Conservation (phyloP, 371 early-diverging fungal genomes). For the Saksenaea vasiformis region DNA sequence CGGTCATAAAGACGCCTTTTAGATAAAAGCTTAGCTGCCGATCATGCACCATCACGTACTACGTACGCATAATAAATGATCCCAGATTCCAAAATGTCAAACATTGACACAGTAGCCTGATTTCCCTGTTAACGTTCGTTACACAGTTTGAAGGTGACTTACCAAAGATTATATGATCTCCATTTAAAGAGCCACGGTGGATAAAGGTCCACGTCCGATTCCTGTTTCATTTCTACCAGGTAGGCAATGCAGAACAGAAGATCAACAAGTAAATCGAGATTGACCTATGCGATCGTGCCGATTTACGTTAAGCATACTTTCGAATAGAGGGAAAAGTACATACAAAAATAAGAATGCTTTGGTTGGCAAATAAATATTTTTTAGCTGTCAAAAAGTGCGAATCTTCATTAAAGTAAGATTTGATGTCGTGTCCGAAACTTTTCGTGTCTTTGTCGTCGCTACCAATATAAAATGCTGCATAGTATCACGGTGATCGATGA, state of each 20-base stretch:
- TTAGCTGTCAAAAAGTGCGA: conserved; percentile 10
- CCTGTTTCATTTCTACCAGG: conserved; percentile 64
- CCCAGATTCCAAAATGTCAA: conserved; percentile 46
- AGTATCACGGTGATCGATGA: neutral
- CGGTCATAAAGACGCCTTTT: conserved; percentile 35
- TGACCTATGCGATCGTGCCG: conserved; percentile 38
- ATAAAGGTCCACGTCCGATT: conserved; percentile 39
- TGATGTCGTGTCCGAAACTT: conserved; percentile 9
- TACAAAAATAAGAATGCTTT: conserved; percentile 25
- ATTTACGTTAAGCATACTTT: neutral
- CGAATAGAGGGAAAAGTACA: neutral
- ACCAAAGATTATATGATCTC: conserved; percentile 57
- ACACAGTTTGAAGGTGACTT: conserved; percentile 14
- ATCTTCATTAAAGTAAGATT: conserved; percentile 19
- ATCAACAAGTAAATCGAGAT: conserved; percentile 61
- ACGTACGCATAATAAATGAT: conserved; percentile 46
- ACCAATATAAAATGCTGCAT: neutral
- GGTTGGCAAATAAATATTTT: conserved; percentile 14
- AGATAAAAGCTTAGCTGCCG: neutral
- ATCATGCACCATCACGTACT: neutral
- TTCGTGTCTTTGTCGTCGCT: conserved; percentile 21
- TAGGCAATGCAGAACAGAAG: conserved; percentile 67
- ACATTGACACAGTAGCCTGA: conserved; percentile 47
- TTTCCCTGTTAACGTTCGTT: neutral
- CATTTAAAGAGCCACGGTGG: conserved; percentile 67